These are phyloP conservation scores for Colletotrichum caudatum DNA, from an alignment of 2,329 filamentous ascomycete species.

Conservation along the genomic window DNA sequence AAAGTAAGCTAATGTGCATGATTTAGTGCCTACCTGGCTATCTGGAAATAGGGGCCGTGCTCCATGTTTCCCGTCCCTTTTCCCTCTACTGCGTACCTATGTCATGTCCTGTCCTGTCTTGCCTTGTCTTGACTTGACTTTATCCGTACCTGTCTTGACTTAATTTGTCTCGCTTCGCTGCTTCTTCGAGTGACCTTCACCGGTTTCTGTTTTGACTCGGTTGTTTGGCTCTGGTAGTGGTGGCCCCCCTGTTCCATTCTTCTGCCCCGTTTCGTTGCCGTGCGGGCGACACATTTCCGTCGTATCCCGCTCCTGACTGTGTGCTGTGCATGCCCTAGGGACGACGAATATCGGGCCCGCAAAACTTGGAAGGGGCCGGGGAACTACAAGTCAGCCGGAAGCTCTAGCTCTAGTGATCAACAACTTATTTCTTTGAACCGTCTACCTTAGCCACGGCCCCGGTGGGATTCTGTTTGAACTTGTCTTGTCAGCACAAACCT, in stretches of 20 bases:
- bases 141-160: not conserved
- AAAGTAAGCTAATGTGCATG: no score
- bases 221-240: constrained; percentile 1
- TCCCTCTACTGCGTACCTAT: not conserved
- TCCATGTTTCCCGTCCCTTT: not conserved
- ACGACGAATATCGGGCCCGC: not conserved
- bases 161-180: not conserved
- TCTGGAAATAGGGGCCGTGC: not conserved
- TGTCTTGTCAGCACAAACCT: not conserved
- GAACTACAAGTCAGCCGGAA: not conserved
- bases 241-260: not conserved
- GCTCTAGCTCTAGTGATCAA: not conserved
- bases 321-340: not conserved
- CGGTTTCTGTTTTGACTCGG: not conserved
- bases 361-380: not conserved
- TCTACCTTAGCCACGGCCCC: not conserved
- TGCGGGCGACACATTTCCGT: not conserved
- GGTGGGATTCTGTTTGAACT: not conserved
- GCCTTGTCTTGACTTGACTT: not conserved
- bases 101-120: not conserved
- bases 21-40: not conserved
- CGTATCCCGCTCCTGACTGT: not conserved
- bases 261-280: not conserved
- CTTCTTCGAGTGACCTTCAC: constrained; percentile 1
- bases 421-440: not conserved